Percentiles rank a stretch among this genome's conserved stretches.
These are phyloP conservation scores for Malus domestica DNA, from an alignment of 306 rosid genomes.

Conservation along the genomic window DNA sequence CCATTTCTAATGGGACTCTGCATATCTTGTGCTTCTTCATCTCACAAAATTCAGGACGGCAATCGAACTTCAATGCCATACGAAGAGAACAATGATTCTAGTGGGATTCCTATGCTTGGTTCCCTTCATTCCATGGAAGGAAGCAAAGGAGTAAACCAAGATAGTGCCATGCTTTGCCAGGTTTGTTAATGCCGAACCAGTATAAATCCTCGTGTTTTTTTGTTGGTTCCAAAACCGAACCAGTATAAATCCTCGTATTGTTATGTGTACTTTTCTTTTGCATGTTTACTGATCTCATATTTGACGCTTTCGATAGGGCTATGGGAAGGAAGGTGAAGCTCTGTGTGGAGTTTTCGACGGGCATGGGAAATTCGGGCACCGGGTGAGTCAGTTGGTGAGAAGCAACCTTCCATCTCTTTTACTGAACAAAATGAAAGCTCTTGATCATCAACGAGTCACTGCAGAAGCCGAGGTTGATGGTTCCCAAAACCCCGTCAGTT, in stretches of 20 bases:
- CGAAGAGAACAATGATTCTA: slow-evolving; percentile 8
- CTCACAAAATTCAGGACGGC: slow-evolving; percentile 35
- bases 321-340: slow-evolving; percentile 33
- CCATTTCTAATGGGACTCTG: slow-evolving; percentile 58
- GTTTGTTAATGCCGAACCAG: slow-evolving; percentile 16
- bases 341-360: slow-evolving; percentile 78
- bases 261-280: too few relatives aligned
- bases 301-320: slow-evolving; percentile 30
- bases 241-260: too few relatives aligned
- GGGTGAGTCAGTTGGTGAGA: slow-evolving; percentile 52
- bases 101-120: slow-evolving; percentile 13
- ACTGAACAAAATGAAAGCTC: slow-evolving; percentile 26
- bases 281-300: background rate
- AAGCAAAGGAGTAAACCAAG: slow-evolving; percentile 67
- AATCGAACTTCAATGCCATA: slow-evolving; percentile 26
- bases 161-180: slow-evolving; percentile 56
- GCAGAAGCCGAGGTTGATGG: background rate
- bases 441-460: slow-evolving; percentile 10
- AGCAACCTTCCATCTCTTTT: slow-evolving; percentile 36
- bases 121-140: slow-evolving; percentile 56
- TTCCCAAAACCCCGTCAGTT: background rate
- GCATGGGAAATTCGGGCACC: slow-evolving; percentile 69
- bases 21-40: slow-evolving; percentile 43
- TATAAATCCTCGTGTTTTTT: background rate
- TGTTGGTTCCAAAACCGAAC: too few relatives aligned